These are phyloP conservation scores for Lactarius sp. DNA, from an alignment of 768 basidiomycete genomes.

Conservation along the genomic window DNA sequence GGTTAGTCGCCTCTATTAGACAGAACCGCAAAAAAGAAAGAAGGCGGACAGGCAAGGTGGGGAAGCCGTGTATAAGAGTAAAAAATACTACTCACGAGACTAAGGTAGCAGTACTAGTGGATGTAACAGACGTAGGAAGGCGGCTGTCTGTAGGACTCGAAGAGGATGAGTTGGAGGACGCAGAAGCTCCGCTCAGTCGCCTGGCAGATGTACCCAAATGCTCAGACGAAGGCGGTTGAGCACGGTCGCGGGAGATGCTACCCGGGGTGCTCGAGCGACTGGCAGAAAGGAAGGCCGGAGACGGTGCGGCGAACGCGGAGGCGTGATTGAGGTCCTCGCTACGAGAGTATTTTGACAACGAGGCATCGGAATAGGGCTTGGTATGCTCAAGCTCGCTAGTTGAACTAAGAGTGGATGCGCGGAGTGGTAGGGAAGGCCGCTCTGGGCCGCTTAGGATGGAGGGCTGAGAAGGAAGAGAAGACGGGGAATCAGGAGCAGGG, in stretches of 20 bases:
- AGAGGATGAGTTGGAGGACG: constrained; percentile 53
- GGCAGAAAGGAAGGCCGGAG: constrained; percentile 42
- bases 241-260: constrained; percentile 40
- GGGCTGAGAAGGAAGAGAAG: constrained; percentile 11
- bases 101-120: constrained; percentile 52
- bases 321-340: constrained; percentile 71
- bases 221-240: constrained; percentile 50
- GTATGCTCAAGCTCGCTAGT: constrained; percentile 51
- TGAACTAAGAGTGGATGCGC: constrained; percentile 59
- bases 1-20: constrained; percentile 1
- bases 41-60: neutral
- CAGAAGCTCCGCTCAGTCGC: constrained; percentile 42
- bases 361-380: constrained; percentile 29
- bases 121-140: constrained; percentile 44
- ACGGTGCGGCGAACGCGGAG: constrained; percentile 25
- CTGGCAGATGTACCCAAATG: constrained; percentile 46
- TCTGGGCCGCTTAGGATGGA: constrained; percentile 34
- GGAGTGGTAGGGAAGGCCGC: constrained; percentile 51
- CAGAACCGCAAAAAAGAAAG: neutral
- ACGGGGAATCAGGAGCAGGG: constrained; percentile 8
- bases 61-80: constrained; percentile 9
- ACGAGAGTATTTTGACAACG: constrained; percentile 44
- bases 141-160: constrained; percentile 43
- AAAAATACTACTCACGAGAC: constrained; percentile 14
- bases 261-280: constrained; percentile 60